These are phyloP conservation scores for Ceriops decandra DNA, from an alignment of 345 rosid species.

Conservation along the genomic window DNA sequence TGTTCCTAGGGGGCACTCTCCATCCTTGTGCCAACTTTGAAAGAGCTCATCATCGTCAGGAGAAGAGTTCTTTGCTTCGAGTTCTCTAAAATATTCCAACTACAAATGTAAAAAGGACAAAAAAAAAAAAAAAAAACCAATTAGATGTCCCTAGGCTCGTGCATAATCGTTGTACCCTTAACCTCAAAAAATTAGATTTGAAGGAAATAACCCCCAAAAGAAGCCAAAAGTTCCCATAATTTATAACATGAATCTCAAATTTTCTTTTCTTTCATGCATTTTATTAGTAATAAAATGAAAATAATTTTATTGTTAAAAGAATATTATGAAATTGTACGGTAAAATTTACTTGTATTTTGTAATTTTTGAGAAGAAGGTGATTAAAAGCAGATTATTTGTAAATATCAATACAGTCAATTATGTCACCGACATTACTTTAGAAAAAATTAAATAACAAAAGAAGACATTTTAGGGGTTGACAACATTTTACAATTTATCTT, in stretches of 20 bases:
- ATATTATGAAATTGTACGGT: no score
- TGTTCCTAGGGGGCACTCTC: slow-evolving; percentile 32
- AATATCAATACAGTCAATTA: slow-evolving; percentile 8
- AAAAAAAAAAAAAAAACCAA: no score
- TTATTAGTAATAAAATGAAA: no score
- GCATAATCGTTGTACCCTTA: no score
- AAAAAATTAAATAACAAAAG: background rate
- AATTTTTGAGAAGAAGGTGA: slow-evolving; percentile 30
- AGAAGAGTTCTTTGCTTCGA: background rate
- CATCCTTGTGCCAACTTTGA: slow-evolving; percentile 21
- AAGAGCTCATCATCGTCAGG: background rate
- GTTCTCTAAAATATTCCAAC: slow-evolving; percentile 13
- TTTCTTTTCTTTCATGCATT: no score
- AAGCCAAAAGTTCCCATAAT: no score
- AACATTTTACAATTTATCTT: background rate
- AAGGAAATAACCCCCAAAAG: no score
- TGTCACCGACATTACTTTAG: background rate
- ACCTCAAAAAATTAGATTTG: no score
- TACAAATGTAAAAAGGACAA: background rate
- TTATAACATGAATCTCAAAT: no score
- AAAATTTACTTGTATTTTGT: slow-evolving; percentile 12
- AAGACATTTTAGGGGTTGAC: no score
- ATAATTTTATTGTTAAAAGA: no score
- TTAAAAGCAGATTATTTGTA: slow-evolving; percentile 30
- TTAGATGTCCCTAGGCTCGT: no score